phyloP scores from a whole-genome alignment of 2,329 filamentous ascomycete species.

The Stylonectria norvegica region DNA sequence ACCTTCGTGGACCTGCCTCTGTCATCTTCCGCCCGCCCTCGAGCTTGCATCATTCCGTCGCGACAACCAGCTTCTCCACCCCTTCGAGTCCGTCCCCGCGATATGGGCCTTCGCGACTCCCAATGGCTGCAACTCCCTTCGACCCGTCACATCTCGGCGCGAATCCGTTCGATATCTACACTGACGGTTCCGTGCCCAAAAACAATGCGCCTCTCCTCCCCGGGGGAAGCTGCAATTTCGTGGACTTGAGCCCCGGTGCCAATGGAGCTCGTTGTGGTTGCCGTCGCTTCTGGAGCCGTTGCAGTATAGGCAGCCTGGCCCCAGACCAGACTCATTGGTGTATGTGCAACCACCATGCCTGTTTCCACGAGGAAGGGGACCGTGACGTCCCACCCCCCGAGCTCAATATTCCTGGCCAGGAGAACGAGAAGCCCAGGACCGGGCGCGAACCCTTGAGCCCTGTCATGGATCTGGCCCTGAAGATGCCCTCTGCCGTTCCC shows the following conservation, averaged over 20 bases:
- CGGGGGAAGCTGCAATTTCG: constrained; percentile 55
- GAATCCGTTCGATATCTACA: constrained; percentile 55
- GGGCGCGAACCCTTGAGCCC: constrained; percentile 52
- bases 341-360: constrained; percentile 63
- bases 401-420: constrained; percentile 39
- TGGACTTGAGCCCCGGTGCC: constrained; percentile 51
- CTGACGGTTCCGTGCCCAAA: constrained; percentile 39
- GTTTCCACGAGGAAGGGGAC: constrained; percentile 53
- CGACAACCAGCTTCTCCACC: constrained; percentile 5
- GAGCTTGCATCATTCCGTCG: constrained; percentile 6
- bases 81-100: constrained; percentile 18
- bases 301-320: constrained; percentile 29
- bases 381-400: constrained; percentile 23
- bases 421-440: constrained; percentile 50
- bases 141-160: constrained; percentile 41
- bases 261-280: constrained; percentile 55
- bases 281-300: constrained; percentile 57
- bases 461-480: constrained; percentile 46
- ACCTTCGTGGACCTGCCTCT: constrained; percentile 16
- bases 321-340: constrained; percentile 50
- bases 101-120: constrained; percentile 26
- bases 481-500: constrained; percentile 34
- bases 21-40: constrained; percentile 7
- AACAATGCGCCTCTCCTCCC: constrained; percentile 39
- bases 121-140: constrained; percentile 54